Evolutionary conservation across 108 stramenopile species (phyloP).

Genomic region (Phaeodactylum tricornutum): DNA sequence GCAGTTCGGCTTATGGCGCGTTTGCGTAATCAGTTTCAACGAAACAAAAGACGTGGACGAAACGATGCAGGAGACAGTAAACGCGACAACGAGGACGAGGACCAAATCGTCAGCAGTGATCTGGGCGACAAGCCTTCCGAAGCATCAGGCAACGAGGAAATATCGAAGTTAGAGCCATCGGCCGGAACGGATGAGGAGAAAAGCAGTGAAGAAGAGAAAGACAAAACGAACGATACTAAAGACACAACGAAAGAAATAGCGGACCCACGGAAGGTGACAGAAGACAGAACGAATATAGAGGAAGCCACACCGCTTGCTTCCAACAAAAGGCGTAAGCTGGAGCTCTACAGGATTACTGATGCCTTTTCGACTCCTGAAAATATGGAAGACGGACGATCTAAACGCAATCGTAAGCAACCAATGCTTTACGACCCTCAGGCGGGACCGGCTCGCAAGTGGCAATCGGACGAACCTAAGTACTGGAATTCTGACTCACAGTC

Average conservation of each 20-base stretch:
- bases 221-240: neutral
- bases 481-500: neutral
- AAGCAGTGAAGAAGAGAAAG: neutral
- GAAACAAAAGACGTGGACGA: constrained; percentile 9
- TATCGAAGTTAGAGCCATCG: neutral
- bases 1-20: constrained; percentile 69
- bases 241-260: neutral
- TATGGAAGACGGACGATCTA: neutral
- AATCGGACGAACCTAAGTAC: constrained; percentile 26
- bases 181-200: neutral
- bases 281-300: neutral
- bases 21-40: constrained; percentile 16
- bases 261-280: neutral
- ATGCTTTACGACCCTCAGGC: constrained; percentile 39
- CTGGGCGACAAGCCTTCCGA: no score
- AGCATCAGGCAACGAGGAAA: no score
- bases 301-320: neutral
- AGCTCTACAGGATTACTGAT: neutral
- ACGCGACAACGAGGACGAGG: constrained; percentile 6
- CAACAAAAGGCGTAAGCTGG: neutral
- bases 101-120: no score
- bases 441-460: constrained; percentile 36
- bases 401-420: constrained; percentile 25
- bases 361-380: constrained; percentile 1
- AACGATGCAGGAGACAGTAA: no score